Percentiles rank a stretch among this genome's conserved stretches.
Conservation (phyloP, 75 land plant genomes). For the Chamaecyparis obtusa region DNA sequence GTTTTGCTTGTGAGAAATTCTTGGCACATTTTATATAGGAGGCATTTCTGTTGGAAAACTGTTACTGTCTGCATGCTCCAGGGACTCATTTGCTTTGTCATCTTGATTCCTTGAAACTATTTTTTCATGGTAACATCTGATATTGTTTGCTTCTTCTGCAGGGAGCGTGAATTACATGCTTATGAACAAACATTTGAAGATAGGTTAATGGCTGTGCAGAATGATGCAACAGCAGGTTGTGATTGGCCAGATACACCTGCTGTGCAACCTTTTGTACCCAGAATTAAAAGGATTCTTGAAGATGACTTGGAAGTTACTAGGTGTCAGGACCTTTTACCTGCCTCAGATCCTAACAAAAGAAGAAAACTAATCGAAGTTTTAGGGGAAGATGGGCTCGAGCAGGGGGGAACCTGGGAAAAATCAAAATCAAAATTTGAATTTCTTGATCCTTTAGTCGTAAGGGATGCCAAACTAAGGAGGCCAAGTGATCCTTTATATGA, state of each 20-base stretch:
- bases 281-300: conserved; percentile 63
- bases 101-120: background rate
- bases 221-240: conserved; percentile 22
- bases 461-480: conserved; percentile 70
- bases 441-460: conserved; percentile 64
- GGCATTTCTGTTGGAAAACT: background rate
- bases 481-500: conserved; percentile 78
- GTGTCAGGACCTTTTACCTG: conserved; percentile 11
- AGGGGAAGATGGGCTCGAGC: conserved; percentile 23
- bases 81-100: background rate
- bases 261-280: conserved; percentile 44
- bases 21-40: background rate
- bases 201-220: background rate
- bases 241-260: conserved; percentile 53
- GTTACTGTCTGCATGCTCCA: background rate
- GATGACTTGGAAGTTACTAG: conserved; percentile 25
- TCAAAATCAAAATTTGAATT: conserved; percentile 75
- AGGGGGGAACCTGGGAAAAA: conserved; percentile 42
- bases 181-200: background rate
- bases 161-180: background rate
- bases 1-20: background rate
- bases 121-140: background rate
- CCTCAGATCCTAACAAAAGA: conserved; percentile 44
- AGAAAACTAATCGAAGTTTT: conserved; percentile 43
- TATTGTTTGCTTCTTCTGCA: conserved; percentile 2